phyloP scores from a whole-genome alignment of 2,329 filamentous ascomycete genomes.

The Colletotrichum sojae region DNA sequence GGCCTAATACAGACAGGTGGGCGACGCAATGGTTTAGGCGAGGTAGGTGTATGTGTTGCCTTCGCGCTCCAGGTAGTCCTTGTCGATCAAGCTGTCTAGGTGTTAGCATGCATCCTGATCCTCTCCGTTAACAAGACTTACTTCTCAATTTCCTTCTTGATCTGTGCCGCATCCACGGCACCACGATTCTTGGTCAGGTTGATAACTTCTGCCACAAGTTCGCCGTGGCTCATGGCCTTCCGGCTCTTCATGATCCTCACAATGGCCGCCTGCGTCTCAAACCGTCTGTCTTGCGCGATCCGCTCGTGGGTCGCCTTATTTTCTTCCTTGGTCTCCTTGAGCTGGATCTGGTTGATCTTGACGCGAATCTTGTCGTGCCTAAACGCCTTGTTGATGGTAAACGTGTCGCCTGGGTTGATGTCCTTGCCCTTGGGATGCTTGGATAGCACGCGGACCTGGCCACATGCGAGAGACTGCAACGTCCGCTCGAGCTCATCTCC shows the following conservation, averaged over 20 bases:
- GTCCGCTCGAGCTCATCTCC: slow-evolving; percentile 88
- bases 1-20: slow-evolving; percentile 10
- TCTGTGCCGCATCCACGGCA: slow-evolving; percentile 86
- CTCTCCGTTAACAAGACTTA: slow-evolving; percentile 58
- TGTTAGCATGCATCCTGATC: slow-evolving; percentile 46
- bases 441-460: slow-evolving; percentile 84
- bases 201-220: slow-evolving; percentile 93
- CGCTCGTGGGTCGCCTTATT: slow-evolving; percentile 95
- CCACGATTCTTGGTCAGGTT: slow-evolving; percentile 89
- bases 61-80: slow-evolving; percentile 90
- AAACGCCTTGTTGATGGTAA: slow-evolving; percentile 85
- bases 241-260: slow-evolving; percentile 97
- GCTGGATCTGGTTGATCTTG: slow-evolving; percentile 99
- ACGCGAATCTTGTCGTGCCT: slow-evolving; percentile 86
- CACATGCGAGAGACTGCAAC: slow-evolving; percentile 94
- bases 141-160: slow-evolving; percentile 98
- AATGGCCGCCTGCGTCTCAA: slow-evolving; percentile 97
- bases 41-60: slow-evolving; percentile 80
- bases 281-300: slow-evolving; percentile 89
- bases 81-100: slow-evolving; percentile 81
- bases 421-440: slow-evolving; percentile 91
- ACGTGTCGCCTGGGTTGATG: slow-evolving; percentile 83
- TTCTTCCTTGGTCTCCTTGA: slow-evolving; percentile 95
- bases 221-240: slow-evolving; percentile 88
- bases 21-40: slow-evolving; percentile 61